phyloP scores from a whole-genome alignment of 1,284 basidiomycete genomes.

The Xerocomus cyaneibrunnescens region DNA sequence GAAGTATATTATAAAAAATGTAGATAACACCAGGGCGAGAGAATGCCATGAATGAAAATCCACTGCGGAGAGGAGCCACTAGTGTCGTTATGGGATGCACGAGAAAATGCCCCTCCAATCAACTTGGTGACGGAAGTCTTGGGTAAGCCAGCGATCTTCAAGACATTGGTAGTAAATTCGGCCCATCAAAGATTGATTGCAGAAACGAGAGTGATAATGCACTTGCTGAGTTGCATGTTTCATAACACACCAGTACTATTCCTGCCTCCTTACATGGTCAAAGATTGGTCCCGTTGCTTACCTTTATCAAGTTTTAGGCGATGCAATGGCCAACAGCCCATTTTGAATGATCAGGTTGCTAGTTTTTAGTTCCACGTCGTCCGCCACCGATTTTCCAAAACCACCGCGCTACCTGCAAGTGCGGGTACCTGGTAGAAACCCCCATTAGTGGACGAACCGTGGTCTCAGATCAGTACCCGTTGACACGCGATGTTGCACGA shows the following conservation, averaged over 20 bases:
- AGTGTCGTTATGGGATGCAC: slow-evolving; percentile 41
- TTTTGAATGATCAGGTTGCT: no score
- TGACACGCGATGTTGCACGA: no score
- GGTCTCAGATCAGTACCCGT: background rate
- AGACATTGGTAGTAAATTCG: slow-evolving; percentile 34
- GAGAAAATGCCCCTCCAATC: slow-evolving; percentile 54
- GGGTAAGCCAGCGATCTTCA: slow-evolving; percentile 25
- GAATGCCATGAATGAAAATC: slow-evolving; percentile 44
- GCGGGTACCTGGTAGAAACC: no score
- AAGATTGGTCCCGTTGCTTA: slow-evolving; percentile 66
- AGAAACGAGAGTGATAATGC: background rate
- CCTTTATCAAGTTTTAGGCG: slow-evolving; percentile 58
- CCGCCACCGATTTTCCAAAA: no score
- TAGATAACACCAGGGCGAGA: no score
- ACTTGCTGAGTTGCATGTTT: slow-evolving; percentile 57
- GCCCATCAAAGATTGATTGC: slow-evolving; percentile 30
- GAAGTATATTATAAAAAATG: background rate
- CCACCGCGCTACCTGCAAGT: no score
- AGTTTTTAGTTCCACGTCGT: no score
- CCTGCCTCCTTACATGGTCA: slow-evolving; percentile 52
- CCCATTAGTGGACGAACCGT: no score
- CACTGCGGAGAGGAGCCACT: slow-evolving; percentile 58
- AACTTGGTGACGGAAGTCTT: slow-evolving; percentile 43
- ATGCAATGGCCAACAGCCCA: no score
- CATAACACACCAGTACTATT: slow-evolving; percentile 43